Percentiles rank a stretch among this genome's conserved stretches.
Evolutionary conservation across 164 flowering plant species (phyloP).

Genomic region (Paratinospora sagittata): DNA sequence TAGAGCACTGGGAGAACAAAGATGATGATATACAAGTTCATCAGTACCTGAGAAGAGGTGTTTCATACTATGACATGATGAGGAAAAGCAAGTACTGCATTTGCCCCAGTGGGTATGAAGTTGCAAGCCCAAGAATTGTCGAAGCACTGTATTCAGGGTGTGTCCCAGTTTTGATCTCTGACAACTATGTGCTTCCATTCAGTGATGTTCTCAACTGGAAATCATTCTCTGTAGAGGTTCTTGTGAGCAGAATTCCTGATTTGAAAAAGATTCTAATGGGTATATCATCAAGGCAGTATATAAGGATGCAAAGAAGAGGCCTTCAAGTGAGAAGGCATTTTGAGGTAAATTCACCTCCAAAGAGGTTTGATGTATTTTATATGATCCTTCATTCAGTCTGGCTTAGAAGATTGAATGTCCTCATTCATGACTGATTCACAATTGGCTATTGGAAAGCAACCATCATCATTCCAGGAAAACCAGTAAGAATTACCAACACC

Average conservation of each 20-base stretch:
- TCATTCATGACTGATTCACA: constrained; percentile 6
- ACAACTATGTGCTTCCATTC: constrained; percentile 18
- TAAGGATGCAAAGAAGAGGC: constrained; percentile 20
- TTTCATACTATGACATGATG: constrained; percentile 19
- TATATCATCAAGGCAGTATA: constrained; percentile 13
- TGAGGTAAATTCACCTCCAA: constrained; percentile 19
- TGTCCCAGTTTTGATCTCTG: constrained; percentile 20
- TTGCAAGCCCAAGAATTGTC: constrained; percentile 22
- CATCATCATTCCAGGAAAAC: no score
- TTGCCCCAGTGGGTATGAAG: constrained; percentile 25
- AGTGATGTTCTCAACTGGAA: constrained; percentile 23
- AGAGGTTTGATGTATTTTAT: constrained; percentile 20
- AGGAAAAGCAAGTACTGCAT: constrained; percentile 19
- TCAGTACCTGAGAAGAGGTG: not conserved
- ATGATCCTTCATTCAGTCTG: constrained; percentile 25
- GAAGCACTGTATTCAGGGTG: constrained; percentile 19
- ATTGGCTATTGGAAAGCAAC: no score
- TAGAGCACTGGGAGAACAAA: constrained; percentile 21
- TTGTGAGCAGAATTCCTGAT: constrained; percentile 13
- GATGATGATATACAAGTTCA: constrained; percentile 13
- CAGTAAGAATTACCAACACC: not conserved
- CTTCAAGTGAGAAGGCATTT: constrained; percentile 17
- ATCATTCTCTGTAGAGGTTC: constrained; percentile 18
- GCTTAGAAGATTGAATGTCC: constrained; percentile 24
- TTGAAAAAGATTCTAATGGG: constrained; percentile 15